Base-by-base conservation (phyloP, 1,284 basidiomycete species). In the Neonothopanus nambi region DNA sequence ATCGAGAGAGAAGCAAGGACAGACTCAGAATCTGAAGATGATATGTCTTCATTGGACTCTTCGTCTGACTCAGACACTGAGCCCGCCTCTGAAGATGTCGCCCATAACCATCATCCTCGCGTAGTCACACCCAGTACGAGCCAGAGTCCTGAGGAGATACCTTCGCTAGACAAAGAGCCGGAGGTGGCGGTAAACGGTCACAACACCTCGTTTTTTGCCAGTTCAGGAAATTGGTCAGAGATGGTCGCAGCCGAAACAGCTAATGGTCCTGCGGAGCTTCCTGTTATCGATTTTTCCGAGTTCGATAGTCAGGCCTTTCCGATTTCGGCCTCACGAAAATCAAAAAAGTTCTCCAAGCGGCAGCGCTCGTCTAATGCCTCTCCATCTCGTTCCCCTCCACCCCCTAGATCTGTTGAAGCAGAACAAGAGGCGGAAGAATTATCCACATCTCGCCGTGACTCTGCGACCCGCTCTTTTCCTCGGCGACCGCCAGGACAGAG, bases 261-360 rank as follows among this genome's bases (percentile, higher is more conserved):
- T 21, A 77, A 82, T 58, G 84, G 80, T 18, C 70, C 76, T 46
- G 78, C 78, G 3, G 79, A 82, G n/a, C 75, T 92, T 5, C 90
- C 89, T 26, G 84, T 91, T 58, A 85, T 92, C 61, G 87, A 91
- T 60, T 92, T 91, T 64, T 78, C 81, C 48, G 84, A 91, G 52
- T 80, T 92, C 57, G 75, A 76, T 51, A 69, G 67, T 33, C 65
- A 76, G 28, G 60, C 71, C 13, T 63, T 70, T n/a, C 63, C 64
- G 42, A 62, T 68, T 51, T 61, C 38, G 42, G 57, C 62, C 35
- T 59, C 69, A 36, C 75, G 71, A 42, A 80, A 75, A 62, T 39
- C 65, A 11, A 66, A 70, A 60, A 79, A 75, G 59, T 53, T 63
- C 0, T 56, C 57, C 1, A 69, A 66, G 61, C 39, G 48, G 55